Conservation (phyloP, 1,284 basidiomycete genomes). For the Cryptococcus sp. region DNA sequence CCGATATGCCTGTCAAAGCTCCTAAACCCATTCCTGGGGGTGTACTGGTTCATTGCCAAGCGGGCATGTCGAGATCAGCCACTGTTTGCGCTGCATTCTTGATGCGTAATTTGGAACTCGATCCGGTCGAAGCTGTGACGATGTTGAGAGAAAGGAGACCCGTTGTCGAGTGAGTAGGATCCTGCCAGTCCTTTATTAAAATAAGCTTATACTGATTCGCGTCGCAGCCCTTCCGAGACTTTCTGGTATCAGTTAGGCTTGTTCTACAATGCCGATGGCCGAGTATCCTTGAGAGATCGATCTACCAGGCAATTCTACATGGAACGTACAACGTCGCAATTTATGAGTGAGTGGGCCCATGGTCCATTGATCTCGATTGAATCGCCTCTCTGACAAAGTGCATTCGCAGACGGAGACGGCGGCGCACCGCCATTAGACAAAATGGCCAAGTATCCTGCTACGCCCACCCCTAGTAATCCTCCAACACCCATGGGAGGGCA, state of each 20-base stretch:
- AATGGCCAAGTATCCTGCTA: conserved; percentile 71
- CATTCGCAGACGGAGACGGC: conserved; percentile 61
- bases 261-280: conserved; percentile 70
- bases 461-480: conserved; percentile 64
- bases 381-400: not conserved
- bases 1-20: conserved; percentile 16
- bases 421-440: conserved; percentile 64
- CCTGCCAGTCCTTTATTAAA: not conserved
- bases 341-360: conserved; percentile 64
- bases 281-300: conserved; percentile 68
- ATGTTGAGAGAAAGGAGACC: conserved; percentile 67
- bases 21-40: conserved; percentile 63
- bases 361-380: not conserved
- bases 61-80: conserved; percentile 78
- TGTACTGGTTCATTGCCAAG: conserved; percentile 82
- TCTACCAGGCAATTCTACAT: conserved; percentile 76
- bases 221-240: conserved; percentile 70
- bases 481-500: conserved; percentile 58
- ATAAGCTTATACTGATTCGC: not conserved
- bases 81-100: conserved; percentile 80
- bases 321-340: conserved; percentile 68
- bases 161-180: conserved; percentile 61
- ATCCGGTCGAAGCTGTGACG: conserved; percentile 66
- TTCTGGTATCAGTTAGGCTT: conserved; percentile 76
- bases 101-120: conserved; percentile 70